Evolutionary conservation across 768 basidiomycete species (phyloP).

Genomic region (Kwoniella shandongensis): DNA sequence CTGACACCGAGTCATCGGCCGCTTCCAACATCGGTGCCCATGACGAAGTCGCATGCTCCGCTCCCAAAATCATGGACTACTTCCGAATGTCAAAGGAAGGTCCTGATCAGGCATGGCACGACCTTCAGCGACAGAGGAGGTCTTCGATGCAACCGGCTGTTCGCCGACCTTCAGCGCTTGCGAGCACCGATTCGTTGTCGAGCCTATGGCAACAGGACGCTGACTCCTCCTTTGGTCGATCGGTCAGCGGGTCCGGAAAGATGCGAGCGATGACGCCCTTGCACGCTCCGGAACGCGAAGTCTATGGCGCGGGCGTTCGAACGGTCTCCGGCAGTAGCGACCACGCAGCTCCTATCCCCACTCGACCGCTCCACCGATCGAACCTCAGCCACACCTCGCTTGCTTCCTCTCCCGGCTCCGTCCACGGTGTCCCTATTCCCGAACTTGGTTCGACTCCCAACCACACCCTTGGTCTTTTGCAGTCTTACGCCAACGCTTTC

Average conservation of each 20-base stretch:
- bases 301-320: slow-evolving; percentile 11
- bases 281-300: slow-evolving; percentile 19
- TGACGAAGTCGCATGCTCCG: slow-evolving; percentile 33
- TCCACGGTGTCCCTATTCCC: slow-evolving; percentile 12
- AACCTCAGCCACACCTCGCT: slow-evolving; percentile 40
- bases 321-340: slow-evolving; percentile 26
- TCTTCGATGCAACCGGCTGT: slow-evolving; percentile 34
- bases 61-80: slow-evolving; percentile 40
- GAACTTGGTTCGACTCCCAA: slow-evolving; percentile 41
- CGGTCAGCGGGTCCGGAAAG: slow-evolving; percentile 25
- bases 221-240: slow-evolving; percentile 24
- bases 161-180: slow-evolving; percentile 14
- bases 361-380: slow-evolving; percentile 30
- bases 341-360: slow-evolving; percentile 20
- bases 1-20: slow-evolving; percentile 36
- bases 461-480: slow-evolving; percentile 36
- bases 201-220: slow-evolving; percentile 31
- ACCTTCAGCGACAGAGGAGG: slow-evolving; percentile 35
- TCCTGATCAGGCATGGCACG: slow-evolving; percentile 44
- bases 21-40: slow-evolving; percentile 16
- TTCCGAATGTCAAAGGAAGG: slow-evolving; percentile 40
- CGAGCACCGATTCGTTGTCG: slow-evolving; percentile 35
- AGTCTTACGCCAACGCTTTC: slow-evolving; percentile 40
- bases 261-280: slow-evolving; percentile 31
- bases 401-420: slow-evolving; percentile 20